A percentile compares a stretch with the other conserved stretches of the same genome.
Conservation (phyloP, 371 early-diverging fungal genomes). For the Saksenaea vasiformis region DNA sequence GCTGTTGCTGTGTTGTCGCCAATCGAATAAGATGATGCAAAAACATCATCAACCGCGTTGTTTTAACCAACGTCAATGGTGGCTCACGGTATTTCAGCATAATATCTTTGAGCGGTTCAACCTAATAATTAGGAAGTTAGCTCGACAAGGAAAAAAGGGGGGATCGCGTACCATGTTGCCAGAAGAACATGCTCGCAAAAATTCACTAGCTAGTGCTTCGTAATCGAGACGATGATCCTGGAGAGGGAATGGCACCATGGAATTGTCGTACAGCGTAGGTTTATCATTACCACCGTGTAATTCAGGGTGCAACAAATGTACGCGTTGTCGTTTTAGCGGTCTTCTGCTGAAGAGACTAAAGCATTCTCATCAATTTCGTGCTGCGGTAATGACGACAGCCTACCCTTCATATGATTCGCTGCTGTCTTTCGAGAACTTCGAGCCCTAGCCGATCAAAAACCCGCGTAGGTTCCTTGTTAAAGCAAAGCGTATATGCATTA, state of each 20-base stretch:
- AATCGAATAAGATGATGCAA: slow-evolving; percentile 36
- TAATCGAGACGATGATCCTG: slow-evolving; percentile 36
- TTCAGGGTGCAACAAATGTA: slow-evolving; percentile 40
- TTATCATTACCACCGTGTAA: slow-evolving; percentile 11
- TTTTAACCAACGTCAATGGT: slow-evolving; percentile 40
- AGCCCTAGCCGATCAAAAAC: slow-evolving; percentile 18
- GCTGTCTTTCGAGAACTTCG: slow-evolving; percentile 4
- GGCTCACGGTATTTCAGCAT: slow-evolving; percentile 46
- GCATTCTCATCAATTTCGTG: not conserved
- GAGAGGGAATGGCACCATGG: slow-evolving; percentile 23
- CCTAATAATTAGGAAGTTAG: slow-evolving; percentile 17
- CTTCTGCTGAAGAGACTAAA: slow-evolving; percentile 35
- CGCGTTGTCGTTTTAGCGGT: slow-evolving; percentile 40
- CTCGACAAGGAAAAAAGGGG: not conserved
- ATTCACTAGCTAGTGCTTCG: slow-evolving; percentile 35
- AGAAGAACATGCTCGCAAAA: slow-evolving; percentile 36
- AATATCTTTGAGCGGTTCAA: slow-evolving; percentile 43
- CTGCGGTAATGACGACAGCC: not conserved
- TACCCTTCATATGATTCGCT: slow-evolving; percentile 31
- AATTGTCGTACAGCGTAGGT: slow-evolving; percentile 22
- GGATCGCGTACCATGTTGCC: slow-evolving; percentile 28
- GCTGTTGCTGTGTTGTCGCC: slow-evolving; percentile 18
- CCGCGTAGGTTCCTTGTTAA: no score
- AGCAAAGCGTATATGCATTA: no score
- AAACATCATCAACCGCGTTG: slow-evolving; percentile 42